Percentiles rank a stretch among this genome's conserved stretches.
Evolutionary conservation across 225 moss, liverwort and hornwort genomes (phyloP).

Genomic region (Polytrichum commune): DNA sequence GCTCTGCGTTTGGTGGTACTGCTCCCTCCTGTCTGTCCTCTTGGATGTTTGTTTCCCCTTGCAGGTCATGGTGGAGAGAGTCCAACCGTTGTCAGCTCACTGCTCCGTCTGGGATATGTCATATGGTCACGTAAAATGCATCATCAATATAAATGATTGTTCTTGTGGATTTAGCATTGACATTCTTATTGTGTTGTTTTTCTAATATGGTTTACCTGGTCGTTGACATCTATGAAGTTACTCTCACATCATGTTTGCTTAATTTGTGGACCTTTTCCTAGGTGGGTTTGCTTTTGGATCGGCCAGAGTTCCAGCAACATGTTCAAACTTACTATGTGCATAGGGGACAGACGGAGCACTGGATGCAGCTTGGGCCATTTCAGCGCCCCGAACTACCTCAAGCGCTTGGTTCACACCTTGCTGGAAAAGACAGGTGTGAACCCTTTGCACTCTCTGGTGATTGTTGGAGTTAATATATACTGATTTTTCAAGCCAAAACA

Average conservation of each 20-base stretch:
- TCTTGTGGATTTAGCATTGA: conserved; percentile 6
- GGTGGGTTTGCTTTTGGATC: conserved; percentile 86
- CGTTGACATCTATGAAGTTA: no score
- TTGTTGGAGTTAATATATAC: no score
- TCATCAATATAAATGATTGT: conserved; percentile 1
- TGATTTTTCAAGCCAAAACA: no score
- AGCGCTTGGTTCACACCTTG: conserved; percentile 93
- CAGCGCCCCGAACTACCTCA: conserved; percentile 85
- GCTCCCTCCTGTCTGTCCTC: conserved; percentile 12
- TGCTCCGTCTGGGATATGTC: no score
- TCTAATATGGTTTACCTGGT: no score
- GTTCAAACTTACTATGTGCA: conserved; percentile 55
- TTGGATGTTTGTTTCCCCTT: no score
- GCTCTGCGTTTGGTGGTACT: conserved; percentile 89
- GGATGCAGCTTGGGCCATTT: conserved; percentile 83
- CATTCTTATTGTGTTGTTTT: background rate
- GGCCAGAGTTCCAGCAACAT: conserved; percentile 69
- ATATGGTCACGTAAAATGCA: no score
- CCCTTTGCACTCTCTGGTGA: no score
- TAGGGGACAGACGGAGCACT: conserved; percentile 75
- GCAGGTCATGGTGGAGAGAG: background rate
- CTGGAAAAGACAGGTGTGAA: conserved; percentile 83
- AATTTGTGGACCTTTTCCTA: conserved; percentile 12
- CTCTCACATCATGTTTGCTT: no score
- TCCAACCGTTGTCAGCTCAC: no score